Evolutionary conservation across 2,329 filamentous ascomycete species (phyloP).

Genomic region (Ophiognomonia clavigignenti-juglandacearum): DNA sequence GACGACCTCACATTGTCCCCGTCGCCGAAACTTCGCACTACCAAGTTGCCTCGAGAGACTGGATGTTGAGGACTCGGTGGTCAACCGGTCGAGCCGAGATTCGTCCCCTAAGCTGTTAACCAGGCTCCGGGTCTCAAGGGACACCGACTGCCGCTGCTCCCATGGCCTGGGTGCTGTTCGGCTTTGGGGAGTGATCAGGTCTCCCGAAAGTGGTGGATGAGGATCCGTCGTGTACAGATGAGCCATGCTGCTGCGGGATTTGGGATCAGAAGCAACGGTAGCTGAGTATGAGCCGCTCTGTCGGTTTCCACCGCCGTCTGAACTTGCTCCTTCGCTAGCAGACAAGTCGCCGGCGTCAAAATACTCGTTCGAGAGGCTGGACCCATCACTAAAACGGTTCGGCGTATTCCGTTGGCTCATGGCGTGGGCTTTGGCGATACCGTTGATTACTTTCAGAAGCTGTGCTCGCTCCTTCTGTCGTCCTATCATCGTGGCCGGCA

Average conservation of each 20-base stretch:
- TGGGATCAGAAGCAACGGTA: slow-evolving; percentile 37
- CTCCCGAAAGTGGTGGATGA: slow-evolving; percentile 33
- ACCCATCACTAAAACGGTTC: slow-evolving; percentile 48
- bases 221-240: slow-evolving; percentile 36
- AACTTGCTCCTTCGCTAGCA: slow-evolving; percentile 54
- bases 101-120: slow-evolving; percentile 41
- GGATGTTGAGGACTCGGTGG: slow-evolving; percentile 35
- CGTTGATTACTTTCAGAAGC: slow-evolving; percentile 71
- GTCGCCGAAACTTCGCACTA: slow-evolving; percentile 53
- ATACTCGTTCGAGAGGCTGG: slow-evolving; percentile 46
- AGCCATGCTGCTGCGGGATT: slow-evolving; percentile 33
- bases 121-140: slow-evolving; percentile 42
- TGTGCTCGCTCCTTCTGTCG: slow-evolving; percentile 66
- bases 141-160: slow-evolving; percentile 49
- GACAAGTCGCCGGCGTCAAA: slow-evolving; percentile 47
- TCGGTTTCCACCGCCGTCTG: slow-evolving; percentile 45
- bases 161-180: slow-evolving; percentile 38
- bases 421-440: slow-evolving; percentile 63
- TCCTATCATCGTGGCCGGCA: slow-evolving; percentile 78
- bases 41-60: slow-evolving; percentile 51
- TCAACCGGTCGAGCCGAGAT: slow-evolving; percentile 31
- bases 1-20: slow-evolving; percentile 60
- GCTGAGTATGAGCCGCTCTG: slow-evolving; percentile 46
- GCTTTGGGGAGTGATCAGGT: slow-evolving; percentile 33
- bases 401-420: slow-evolving; percentile 36